Conservation (phyloP, 768 basidiomycete species). For the Suillus brevipes region DNA sequence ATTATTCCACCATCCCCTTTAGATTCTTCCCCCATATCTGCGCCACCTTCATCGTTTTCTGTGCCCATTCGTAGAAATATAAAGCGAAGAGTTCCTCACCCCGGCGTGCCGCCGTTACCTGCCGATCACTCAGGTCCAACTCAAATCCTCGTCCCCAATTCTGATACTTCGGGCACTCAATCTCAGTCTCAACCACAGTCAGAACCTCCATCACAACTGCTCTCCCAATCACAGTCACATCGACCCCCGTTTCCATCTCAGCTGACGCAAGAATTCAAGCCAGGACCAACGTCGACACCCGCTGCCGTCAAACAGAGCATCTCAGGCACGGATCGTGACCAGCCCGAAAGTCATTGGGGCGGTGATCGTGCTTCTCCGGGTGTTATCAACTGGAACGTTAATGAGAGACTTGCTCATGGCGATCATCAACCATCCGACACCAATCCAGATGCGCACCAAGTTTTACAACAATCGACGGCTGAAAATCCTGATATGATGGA, state of each 20-base stretch:
- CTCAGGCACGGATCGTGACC: background rate
- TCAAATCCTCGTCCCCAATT: slow-evolving; percentile 55
- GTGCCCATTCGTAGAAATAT: slow-evolving; percentile 27
- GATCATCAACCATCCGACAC: background rate
- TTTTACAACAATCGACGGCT: background rate
- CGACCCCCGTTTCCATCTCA: slow-evolving; percentile 17
- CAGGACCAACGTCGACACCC: slow-evolving; percentile 23
- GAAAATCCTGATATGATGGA: background rate
- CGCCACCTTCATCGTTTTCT: slow-evolving; percentile 14
- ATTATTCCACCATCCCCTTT: slow-evolving; percentile 8
- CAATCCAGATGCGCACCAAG: background rate
- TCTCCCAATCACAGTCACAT: slow-evolving; percentile 11
- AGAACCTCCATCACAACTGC: slow-evolving; percentile 18
- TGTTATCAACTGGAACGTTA: background rate
- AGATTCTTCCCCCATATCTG: slow-evolving; percentile 9
- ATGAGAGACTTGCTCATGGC: background rate
- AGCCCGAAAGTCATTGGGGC: background rate
- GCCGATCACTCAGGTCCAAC: slow-evolving; percentile 37
- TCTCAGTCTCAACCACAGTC: slow-evolving; percentile 35
- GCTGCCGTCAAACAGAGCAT: background rate
- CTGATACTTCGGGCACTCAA: slow-evolving; percentile 47
- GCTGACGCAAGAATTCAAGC: slow-evolving; percentile 24
- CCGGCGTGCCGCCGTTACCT: slow-evolving; percentile 35
- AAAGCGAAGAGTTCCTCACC: slow-evolving; percentile 49
- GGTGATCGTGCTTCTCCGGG: background rate